Base-by-base conservation (phyloP, 2,329 filamentous ascomycete genomes). In the Podosphaera aphanis region DNA sequence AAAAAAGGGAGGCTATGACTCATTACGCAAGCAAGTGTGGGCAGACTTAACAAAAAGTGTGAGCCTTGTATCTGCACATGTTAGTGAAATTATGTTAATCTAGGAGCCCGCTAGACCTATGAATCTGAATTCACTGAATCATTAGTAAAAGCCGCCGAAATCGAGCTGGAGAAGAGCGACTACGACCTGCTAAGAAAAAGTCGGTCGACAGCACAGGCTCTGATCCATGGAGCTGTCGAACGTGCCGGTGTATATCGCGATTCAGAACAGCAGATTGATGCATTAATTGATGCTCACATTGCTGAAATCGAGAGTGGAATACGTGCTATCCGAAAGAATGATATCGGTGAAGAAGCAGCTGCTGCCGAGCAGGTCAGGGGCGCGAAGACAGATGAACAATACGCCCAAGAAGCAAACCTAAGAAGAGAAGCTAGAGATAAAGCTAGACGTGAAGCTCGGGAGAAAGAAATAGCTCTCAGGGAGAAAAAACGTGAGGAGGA, bases 1-100 rank as follows among this genome's bases (percentile, higher is more conserved):
- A 63, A 88, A 86, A 64, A 84, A 83, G 61, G 83, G 83, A 49
- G 79, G 80, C 47, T 90, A 86, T 57, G 83, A 90, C 61, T 66
- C 70, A 13, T 71, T 86, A 51, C 75, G 82, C 49, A 86, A 84
- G 58, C 71, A 81, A 54, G 69, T 83, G 10, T 84, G 81, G 71
- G 73, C 80, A 40, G 76, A 81, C 48, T 83, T 83, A 53, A 74
- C 77, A 56, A 70, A 72, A 25, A 77, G 74, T 53, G 79, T 83
- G 69, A 48, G 56, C 43, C 49, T 44, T 40, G 11, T 27, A 8
- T 19, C 33, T 37, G 31, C 36, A 33, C 27, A 13, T 15, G 19
- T 2, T 19, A n/a, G 15, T 8, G 13, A 40, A 20, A 18, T n/a
- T 33, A 21, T 29, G 21, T 18, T 44, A 6, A 44, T 19, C 33